Evolutionary conservation across 2,329 filamentous ascomycete genomes (phyloP).

Genomic region (Juglanconis oblonga): DNA sequence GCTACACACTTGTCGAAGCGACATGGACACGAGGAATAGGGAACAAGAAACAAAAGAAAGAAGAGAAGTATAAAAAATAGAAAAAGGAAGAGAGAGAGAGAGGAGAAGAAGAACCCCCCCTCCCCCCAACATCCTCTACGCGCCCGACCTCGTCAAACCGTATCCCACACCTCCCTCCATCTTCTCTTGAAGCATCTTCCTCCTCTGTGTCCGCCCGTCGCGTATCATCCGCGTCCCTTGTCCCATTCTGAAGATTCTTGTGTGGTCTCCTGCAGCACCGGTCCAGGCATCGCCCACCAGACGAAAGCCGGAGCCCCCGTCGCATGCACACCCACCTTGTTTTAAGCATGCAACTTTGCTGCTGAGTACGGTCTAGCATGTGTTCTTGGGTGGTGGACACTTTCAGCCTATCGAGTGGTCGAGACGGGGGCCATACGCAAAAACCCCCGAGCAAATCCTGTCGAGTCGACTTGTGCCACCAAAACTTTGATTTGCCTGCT

Average conservation of each 20-base stretch:
- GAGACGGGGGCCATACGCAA: background rate
- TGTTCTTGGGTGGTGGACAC: background rate
- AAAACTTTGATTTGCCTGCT: conserved; percentile 11
- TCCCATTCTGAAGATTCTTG: conserved; percentile 1
- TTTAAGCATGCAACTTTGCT: background rate
- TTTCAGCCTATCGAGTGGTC: conserved; percentile 16
- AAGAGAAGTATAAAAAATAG: background rate
- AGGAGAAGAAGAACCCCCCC: background rate
- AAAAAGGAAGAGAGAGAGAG: background rate
- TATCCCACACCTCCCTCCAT: background rate
- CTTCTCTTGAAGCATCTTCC: background rate
- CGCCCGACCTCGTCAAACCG: background rate
- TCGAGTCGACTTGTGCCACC: background rate
- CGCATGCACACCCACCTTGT: conserved; percentile 8
- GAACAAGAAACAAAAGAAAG: background rate
- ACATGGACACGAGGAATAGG: no score
- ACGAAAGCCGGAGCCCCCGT: conserved; percentile 1
- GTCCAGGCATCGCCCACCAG: conserved; percentile 11
- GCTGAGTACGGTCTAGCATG: background rate
- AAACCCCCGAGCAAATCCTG: conserved; percentile 7
- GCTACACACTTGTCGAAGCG: no score
- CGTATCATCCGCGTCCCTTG: conserved; percentile 7
- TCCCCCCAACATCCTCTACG: background rate
- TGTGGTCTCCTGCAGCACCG: conserved; percentile 2
- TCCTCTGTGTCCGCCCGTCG: background rate